A percentile compares a stretch with the other conserved stretches of the same genome.
phyloP scores from a whole-genome alignment of 139 green algal genomes.

The Tetraselmis chui region DNA sequence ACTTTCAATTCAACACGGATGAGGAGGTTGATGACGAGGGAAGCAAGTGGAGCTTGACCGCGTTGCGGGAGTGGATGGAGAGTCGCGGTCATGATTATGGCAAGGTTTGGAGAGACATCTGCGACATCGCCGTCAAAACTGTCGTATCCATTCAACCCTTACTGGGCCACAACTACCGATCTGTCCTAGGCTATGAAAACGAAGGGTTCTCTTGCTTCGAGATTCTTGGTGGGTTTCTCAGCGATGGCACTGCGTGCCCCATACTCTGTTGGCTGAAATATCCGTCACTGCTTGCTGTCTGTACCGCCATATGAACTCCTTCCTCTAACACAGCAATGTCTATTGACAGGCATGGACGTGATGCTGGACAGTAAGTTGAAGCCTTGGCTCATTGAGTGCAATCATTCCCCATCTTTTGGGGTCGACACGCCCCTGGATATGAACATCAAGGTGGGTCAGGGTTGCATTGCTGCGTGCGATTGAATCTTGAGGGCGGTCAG shows the following conservation, averaged over 20 bases:
- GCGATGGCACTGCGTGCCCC: neutral
- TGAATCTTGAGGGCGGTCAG: too few species aligned
- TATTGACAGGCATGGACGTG: constrained; percentile 40
- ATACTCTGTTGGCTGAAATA: too few species aligned
- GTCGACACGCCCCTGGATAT: constrained; percentile 63
- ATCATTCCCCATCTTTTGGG: constrained; percentile 72
- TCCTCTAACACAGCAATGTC: too few species aligned
- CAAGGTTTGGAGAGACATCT: constrained; percentile 41
- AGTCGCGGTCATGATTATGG: constrained; percentile 33
- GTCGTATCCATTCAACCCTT: constrained; percentile 59
- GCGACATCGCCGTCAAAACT: constrained; percentile 53
- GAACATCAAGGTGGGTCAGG: constrained; percentile 30
- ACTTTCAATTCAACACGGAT: constrained; percentile 33
- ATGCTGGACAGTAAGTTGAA: constrained; percentile 54
- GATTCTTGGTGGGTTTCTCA: constrained; percentile 13
- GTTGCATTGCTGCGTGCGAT: too few species aligned
- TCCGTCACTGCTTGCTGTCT: too few species aligned
- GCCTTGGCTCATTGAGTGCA: constrained; percentile 81
- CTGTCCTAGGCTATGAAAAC: constrained; percentile 37
- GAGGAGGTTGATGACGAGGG: constrained; percentile 13
- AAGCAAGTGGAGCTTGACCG: constrained; percentile 55
- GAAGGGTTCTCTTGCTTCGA: constrained; percentile 73
- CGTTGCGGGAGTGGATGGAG: constrained; percentile 34
- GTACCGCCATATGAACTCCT: too few species aligned
- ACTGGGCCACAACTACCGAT: constrained; percentile 66